These are phyloP conservation scores for Rhizopogon vulgaris DNA, from an alignment of 768 basidiomycete species.

Conservation along the genomic window DNA sequence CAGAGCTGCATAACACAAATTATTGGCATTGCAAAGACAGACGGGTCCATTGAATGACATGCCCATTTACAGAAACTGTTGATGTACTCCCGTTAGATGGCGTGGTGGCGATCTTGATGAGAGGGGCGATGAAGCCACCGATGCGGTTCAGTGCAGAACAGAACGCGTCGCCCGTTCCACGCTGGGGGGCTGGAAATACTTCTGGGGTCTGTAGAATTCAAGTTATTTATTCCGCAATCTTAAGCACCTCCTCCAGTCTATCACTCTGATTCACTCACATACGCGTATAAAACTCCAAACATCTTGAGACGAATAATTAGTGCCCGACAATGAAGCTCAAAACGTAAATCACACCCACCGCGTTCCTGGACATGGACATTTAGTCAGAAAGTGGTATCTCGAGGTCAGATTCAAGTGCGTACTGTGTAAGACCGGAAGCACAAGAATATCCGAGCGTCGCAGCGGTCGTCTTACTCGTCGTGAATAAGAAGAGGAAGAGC, in stretches of 20 bases:
- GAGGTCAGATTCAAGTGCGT: conserved; percentile 9
- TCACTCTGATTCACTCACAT: conserved; percentile 19
- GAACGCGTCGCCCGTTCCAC: conserved; percentile 50
- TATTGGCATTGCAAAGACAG: neutral
- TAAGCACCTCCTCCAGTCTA: neutral
- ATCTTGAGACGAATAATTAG: conserved; percentile 23
- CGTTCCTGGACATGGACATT: conserved; percentile 21
- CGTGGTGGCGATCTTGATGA: conserved; percentile 43
- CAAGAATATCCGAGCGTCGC: conserved; percentile 43
- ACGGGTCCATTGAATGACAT: conserved; percentile 4
- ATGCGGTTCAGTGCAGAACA: conserved; percentile 43
- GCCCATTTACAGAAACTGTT: conserved; percentile 29
- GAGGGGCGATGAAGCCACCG: conserved; percentile 40
- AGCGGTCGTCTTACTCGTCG: conserved; percentile 35
- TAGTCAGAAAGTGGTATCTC: neutral
- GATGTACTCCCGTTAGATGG: conserved; percentile 22
- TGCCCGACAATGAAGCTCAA: neutral
- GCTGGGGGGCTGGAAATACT: conserved; percentile 51
- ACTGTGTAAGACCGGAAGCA: conserved; percentile 36
- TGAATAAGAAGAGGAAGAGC: conserved; percentile 47
- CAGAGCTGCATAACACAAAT: conserved; percentile 26
- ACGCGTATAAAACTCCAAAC: conserved; percentile 51
- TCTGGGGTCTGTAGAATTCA: conserved; percentile 36
- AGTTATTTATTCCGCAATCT: neutral
- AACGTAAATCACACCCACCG: conserved; percentile 19